A percentile compares a stretch with the other conserved stretches of the same genome.
phyloP scores from a whole-genome alignment of 352 stramenopile genomes.

The Phytophthora palmivora region DNA sequence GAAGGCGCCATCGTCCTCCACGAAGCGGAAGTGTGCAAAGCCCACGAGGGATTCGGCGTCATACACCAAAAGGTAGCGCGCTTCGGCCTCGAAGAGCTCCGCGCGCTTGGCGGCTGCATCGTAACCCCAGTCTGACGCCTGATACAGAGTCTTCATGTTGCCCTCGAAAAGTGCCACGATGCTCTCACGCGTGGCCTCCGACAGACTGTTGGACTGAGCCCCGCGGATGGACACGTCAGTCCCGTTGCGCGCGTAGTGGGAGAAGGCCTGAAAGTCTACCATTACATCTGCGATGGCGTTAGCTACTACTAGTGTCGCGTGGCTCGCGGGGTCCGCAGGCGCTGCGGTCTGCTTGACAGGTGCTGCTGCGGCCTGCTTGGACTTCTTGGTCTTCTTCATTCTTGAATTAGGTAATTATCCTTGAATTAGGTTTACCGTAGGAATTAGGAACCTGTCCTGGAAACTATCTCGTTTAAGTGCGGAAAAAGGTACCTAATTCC shows the following conservation, averaged over 20 bases:
- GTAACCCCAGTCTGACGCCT: constrained; percentile 91
- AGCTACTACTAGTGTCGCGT: constrained; percentile 49
- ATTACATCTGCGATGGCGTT: constrained; percentile 70
- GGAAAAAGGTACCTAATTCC: no score
- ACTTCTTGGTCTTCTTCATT: constrained; percentile 7
- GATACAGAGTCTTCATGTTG: constrained; percentile 94
- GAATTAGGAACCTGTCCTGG: no score
- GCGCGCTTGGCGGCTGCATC: constrained; percentile 80
- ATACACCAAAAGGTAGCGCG: constrained; percentile 86
- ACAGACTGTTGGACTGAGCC: constrained; percentile 46
- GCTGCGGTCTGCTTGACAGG: constrained; percentile 33
- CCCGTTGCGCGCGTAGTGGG: constrained; percentile 57
- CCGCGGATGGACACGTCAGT: constrained; percentile 55
- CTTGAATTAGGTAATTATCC: no score
- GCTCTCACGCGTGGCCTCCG: constrained; percentile 33
- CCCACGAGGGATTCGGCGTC: constrained; percentile 48
- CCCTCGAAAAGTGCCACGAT: constrained; percentile 85
- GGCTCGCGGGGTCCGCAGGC: background rate
- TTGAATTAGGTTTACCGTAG: no score
- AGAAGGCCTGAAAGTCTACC: constrained; percentile 66
- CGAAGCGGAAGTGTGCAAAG: constrained; percentile 95
- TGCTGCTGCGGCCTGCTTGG: no score
- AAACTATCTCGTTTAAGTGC: no score
- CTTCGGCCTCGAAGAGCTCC: constrained; percentile 88
- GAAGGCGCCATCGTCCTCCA: constrained; percentile 90